Base-by-base conservation (phyloP, 306 rosid species). In the Morella rubra region DNA sequence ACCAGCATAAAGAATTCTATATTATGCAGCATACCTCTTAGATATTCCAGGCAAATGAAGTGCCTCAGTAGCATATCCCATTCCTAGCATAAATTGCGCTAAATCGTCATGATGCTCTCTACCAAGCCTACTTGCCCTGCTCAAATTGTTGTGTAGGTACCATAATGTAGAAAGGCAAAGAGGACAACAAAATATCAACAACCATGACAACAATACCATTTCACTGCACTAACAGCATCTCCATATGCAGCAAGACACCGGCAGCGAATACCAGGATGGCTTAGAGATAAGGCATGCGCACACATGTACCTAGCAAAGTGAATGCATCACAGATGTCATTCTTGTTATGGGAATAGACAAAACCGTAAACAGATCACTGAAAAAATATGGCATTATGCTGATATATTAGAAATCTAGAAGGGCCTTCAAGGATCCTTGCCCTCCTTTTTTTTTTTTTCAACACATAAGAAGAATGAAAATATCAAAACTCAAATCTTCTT, bases 241-340 rank as follows among this genome's bases (percentile, higher is more conserved):
- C 99, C 99, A 77, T 95, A 91, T 75, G 99, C 99, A 85, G 98
- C 97, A 81, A 95, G 99, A 87, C 98, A 92, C 47, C 99, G 93
- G 71, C 99, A 95, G 56, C 98, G 98, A 70, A 95, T 95, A 77
- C 98, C 99, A 18, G 97, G 99, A 88, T 95, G 99, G 80, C 92
- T 89, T 69, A 95, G 85, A 68, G 98, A 92, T 79, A 95, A 74
- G 79, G 99, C 99, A 86, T 95, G 99, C 46, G 99, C 98, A 82
- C 88, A 86, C 99, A 95, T 95, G 87, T 89, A 92, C 89, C 99
- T 95, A 86, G 69, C 71, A 77, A 77, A 55, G 54, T 40, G 81
- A 89, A 74, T 52, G 73, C 44, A 73, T 83, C 65, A 76, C 37
- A 73, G 73, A 52, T 55, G 73, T 76, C 72, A 61, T 41, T 81